Evolutionary conservation across 2,329 filamentous ascomycete species (phyloP).

Genomic region (Aspergillus proliferans): DNA sequence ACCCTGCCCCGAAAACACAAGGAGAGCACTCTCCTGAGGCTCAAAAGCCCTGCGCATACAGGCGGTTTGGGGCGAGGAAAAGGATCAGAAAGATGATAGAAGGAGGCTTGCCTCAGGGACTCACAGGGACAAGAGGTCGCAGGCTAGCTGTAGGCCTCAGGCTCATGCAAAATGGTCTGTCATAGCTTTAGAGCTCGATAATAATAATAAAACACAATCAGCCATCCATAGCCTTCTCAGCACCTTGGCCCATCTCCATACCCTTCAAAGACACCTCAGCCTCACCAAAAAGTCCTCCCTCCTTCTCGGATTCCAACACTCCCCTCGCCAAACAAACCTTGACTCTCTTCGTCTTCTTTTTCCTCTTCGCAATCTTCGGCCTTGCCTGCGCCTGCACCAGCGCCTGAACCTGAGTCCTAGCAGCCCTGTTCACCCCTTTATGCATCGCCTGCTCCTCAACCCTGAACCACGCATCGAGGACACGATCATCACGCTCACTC

Average conservation of each 20-base stretch:
- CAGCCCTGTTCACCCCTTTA: neutral
- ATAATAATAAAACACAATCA: too few species aligned
- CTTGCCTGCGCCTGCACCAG: neutral
- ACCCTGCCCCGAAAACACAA: too few species aligned
- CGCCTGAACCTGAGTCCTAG: neutral
- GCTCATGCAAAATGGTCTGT: too few species aligned
- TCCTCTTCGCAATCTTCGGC: neutral
- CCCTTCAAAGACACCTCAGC: neutral
- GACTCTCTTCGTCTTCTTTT: neutral
- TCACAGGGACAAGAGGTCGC: too few species aligned
- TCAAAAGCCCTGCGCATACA: too few species aligned
- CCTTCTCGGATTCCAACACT: neutral
- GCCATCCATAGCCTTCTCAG: neutral
- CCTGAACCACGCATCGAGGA: constrained; percentile 4
- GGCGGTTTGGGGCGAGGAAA: too few species aligned
- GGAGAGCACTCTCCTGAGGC: too few species aligned
- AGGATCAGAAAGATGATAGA: too few species aligned
- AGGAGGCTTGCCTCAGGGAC: too few species aligned
- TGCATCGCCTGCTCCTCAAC: constrained; percentile 4
- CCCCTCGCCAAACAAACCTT: neutral
- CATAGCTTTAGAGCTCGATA: too few species aligned
- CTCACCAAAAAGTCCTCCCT: neutral
- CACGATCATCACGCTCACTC: neutral
- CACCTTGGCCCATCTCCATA: neutral
- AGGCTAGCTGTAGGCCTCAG: too few species aligned